These are phyloP conservation scores for Clarkia xantiana DNA, from an alignment of 345 rosid species.

Conservation along the genomic window DNA sequence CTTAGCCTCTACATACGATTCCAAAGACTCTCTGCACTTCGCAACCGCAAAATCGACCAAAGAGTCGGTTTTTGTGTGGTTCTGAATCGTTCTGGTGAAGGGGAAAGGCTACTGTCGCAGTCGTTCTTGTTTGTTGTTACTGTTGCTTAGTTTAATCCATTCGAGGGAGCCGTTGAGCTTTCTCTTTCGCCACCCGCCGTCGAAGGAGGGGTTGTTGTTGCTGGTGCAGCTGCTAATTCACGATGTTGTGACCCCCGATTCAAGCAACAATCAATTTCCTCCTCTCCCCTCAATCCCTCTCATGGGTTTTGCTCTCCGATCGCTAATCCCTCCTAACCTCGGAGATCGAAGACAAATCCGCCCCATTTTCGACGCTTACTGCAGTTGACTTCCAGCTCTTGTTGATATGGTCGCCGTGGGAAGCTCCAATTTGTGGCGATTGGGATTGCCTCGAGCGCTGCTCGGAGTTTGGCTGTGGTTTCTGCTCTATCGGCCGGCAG, in stretches of 20 bases:
- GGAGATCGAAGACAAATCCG: conserved; percentile 6
- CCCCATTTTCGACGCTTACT: background rate
- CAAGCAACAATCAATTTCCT: conserved; percentile 38
- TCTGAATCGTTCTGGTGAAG: conserved; percentile 1
- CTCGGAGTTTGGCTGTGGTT: conserved; percentile 44
- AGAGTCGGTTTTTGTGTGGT: background rate
- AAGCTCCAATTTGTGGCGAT: conserved; percentile 9
- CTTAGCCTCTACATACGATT: no score
- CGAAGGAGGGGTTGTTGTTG: conserved; percentile 7
- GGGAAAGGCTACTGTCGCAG: background rate
- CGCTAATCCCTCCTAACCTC: conserved; percentile 6
- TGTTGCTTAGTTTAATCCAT: background rate
- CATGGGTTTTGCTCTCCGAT: conserved; percentile 12
- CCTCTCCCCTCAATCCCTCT: conserved; percentile 5
- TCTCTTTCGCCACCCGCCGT: conserved; percentile 44
- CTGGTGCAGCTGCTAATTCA: conserved; percentile 18
- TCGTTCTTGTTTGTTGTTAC: background rate
- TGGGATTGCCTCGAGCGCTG: conserved; percentile 33
- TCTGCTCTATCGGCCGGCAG: conserved; percentile 32
- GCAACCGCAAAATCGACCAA: no score
- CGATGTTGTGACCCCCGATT: conserved; percentile 43
- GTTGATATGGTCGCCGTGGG: conserved; percentile 6
- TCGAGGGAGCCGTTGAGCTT: conserved; percentile 47
- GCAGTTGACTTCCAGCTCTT: background rate
- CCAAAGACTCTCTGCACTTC: no score